A percentile compares a stretch with the other conserved stretches of the same genome.
phyloP scores from a whole-genome alignment of 2,329 filamentous ascomycete species.

The Paraphoma sp. region DNA sequence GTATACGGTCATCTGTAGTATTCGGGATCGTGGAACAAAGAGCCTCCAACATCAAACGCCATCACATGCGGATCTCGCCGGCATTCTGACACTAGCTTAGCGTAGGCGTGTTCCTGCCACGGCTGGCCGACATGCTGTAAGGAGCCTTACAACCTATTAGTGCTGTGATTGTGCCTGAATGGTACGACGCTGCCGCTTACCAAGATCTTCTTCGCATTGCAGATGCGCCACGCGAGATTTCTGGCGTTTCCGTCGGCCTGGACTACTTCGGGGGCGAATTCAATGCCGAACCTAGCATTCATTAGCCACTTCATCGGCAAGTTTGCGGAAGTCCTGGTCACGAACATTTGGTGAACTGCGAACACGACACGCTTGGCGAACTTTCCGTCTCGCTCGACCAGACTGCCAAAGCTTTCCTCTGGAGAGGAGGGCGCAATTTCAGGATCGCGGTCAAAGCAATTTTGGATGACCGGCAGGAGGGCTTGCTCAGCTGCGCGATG shows the following conservation, averaged over 20 bases:
- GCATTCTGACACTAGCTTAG: constrained; percentile 5
- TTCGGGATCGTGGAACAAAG: constrained; percentile 3
- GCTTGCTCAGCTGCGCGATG: constrained; percentile 76
- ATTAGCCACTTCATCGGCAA: background rate
- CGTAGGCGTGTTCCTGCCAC: constrained; percentile 49
- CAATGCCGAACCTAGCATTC: constrained; percentile 75
- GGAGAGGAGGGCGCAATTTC: constrained; percentile 83
- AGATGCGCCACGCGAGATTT: constrained; percentile 93
- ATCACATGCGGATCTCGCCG: background rate
- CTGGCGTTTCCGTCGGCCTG: constrained; percentile 88
- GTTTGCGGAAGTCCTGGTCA: constrained; percentile 1
- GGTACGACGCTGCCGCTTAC: constrained; percentile 60
- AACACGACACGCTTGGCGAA: constrained; percentile 91
- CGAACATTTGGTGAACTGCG: constrained; percentile 89
- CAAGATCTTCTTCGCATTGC: constrained; percentile 93
- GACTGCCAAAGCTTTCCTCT: constrained; percentile 82
- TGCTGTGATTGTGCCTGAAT: background rate
- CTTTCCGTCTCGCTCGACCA: constrained; percentile 86
- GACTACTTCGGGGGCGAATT: constrained; percentile 92
- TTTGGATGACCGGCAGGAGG: constrained; percentile 82
- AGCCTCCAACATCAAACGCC: background rate
- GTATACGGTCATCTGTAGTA: background rate
- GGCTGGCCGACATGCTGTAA: constrained; percentile 56
- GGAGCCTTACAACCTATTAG: constrained; percentile 46
- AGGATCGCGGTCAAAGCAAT: constrained; percentile 90